phyloP scores from a whole-genome alignment of 768 basidiomycete species.

The Pulveroboletus sp. region DNA sequence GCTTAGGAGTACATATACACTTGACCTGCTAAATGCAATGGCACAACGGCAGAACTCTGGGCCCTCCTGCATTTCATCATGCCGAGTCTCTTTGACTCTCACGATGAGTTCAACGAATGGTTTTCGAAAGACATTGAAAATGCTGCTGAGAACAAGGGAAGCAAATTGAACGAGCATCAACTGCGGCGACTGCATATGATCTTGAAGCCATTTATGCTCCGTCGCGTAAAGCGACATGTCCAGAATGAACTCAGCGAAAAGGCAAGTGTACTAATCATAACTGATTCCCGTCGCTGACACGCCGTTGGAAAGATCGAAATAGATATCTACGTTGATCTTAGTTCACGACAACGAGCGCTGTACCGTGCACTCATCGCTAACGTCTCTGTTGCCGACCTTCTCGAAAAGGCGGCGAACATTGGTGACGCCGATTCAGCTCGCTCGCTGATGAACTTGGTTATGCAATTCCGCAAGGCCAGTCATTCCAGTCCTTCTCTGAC shows the following conservation, averaged over 20 bases:
- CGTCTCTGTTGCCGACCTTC: constrained; percentile 90
- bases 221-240: constrained; percentile 97
- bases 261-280: constrained; percentile 41
- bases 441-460: constrained; percentile 97
- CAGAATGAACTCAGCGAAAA: constrained; percentile 99
- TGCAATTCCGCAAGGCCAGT: constrained; percentile 96
- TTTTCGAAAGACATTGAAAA: constrained; percentile 99
- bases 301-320: constrained; percentile 86
- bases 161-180: constrained; percentile 93
- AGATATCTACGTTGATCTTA: constrained; percentile 92
- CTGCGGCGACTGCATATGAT: constrained; percentile 96
- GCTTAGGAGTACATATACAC: not conserved
- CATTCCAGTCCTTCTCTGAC: not conserved
- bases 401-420: constrained; percentile 89
- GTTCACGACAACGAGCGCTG: constrained; percentile 85
- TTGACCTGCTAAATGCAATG: constrained; percentile 4
- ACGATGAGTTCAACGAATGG: constrained; percentile 99
- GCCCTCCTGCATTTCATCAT: constrained; percentile 99
- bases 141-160: constrained; percentile 86
- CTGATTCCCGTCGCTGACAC: constrained; percentile 81
- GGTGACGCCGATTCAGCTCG: constrained; percentile 90
- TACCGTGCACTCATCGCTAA: constrained; percentile 90
- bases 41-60: constrained; percentile 75
- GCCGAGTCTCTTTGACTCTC: constrained; percentile 98
- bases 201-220: constrained; percentile 97